phyloP scores from a whole-genome alignment of 169 alveolate genomes.

The Plasmodium ovale region DNA sequence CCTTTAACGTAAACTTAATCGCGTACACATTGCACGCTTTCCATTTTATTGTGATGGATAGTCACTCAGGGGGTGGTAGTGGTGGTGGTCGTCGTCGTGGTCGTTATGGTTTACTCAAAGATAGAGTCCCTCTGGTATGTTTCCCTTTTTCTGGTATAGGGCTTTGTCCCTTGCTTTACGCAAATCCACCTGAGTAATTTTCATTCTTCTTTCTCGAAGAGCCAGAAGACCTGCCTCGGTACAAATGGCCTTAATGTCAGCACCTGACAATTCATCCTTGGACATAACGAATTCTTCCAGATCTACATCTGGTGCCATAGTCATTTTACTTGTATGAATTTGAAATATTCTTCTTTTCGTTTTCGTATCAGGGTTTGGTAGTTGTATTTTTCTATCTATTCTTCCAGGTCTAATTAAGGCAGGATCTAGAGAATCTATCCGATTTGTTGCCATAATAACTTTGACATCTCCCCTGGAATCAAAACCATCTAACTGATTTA shows the following conservation, averaged over 20 bases:
- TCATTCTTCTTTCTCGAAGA: conserved; percentile 99
- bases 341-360: conserved; percentile 97
- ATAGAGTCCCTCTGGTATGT: conserved; percentile 98
- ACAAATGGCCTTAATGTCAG: conserved; percentile 98
- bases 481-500: conserved; percentile 99
- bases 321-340: conserved; percentile 99
- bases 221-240: conserved; percentile 99
- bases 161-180: conserved; percentile 99
- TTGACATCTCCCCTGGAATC: conserved; percentile 99
- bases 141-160: conserved; percentile 98
- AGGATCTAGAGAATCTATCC: conserved; percentile 98
- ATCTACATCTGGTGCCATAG: conserved; percentile 97
- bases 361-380: conserved; percentile 98
- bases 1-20: too few species aligned
- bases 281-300: conserved; percentile 99
- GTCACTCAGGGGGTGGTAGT: too few species aligned
- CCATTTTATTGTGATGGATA: too few species aligned
- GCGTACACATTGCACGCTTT: too few species aligned
- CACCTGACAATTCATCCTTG: conserved; percentile 99
- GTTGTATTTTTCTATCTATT: conserved; percentile 99
- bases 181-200: conserved; percentile 96
- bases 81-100: too few species aligned
- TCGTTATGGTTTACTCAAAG: too few species aligned
- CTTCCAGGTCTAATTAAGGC: conserved; percentile 99
- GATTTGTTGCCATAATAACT: conserved; percentile 99